Base-by-base conservation (phyloP, 768 basidiomycete species). In the Tulasnella sp. region DNA sequence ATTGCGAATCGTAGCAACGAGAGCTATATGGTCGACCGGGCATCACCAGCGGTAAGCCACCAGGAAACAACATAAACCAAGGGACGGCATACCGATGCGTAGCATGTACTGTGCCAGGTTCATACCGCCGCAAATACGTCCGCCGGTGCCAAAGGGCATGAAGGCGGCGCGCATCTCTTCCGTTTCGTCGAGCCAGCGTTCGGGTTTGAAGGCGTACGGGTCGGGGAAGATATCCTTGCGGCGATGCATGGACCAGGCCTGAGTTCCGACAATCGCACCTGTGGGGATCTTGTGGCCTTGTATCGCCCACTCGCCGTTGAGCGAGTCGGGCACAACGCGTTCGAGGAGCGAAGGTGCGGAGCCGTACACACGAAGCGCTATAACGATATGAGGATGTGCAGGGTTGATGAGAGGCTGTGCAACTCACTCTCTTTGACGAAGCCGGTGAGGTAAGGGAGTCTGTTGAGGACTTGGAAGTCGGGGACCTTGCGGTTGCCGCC, bases 221-320 rank as follows among this genome's bases (percentile, higher is more conserved):
- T 82, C 82, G 25, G 82, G 76, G 69, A 87, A 91, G 34, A 86
- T 70, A 27, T 73, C 67, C 4, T 81, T 66, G 64, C 84, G 80
- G 49, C 84, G 81, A 65, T 90, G 88, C 77, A 86, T 79, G 7
- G 85, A 84, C 86, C 86, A 90, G 19, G 81, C 77, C 65, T 88
- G 86, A 2, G 86, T 86, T 1, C 77, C 78, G 41, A 89, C 77
- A 40, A 27, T 17, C 55, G 4, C n/a, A 57, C 55, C 55, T 14
- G 85, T 76, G 58, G 86, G 86, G 52, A 89, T 71, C 21, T 76
- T 82, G 62, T 82, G 84, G 14, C 86, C 86, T 82, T 88, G 79
- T 55, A 88, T 72, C 67, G 84, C 83, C 66, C 85, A 88, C 14
- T 71, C 69, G 19, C 52, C 52, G 14, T 54, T 27, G n/a, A 54